phyloP scores from a whole-genome alignment of 805 yeast species.

The Aciculoconidium aculeatum region DNA sequence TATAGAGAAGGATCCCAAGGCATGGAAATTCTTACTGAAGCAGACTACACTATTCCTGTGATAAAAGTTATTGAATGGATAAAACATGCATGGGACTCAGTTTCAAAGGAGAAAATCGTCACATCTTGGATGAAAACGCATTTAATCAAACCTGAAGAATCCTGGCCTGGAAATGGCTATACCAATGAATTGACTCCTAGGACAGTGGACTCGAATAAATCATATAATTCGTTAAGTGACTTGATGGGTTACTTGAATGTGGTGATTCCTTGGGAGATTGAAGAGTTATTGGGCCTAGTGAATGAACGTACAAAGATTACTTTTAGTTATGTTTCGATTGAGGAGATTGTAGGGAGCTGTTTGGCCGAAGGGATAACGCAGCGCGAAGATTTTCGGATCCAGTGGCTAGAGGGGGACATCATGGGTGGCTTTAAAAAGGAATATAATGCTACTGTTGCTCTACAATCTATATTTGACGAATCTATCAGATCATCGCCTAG shows the following conservation, averaged over 20 bases:
- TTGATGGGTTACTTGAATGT: conserved; percentile 46
- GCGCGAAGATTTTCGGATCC: no score
- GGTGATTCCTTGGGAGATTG: conserved; percentile 52
- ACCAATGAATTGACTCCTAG: no score
- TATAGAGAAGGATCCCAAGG: conserved; percentile 6
- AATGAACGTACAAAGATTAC: conserved; percentile 38
- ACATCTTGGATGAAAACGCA: conserved; percentile 32
- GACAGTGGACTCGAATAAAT: conserved; percentile 17
- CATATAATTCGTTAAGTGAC: conserved; percentile 38
- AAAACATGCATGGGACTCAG: conserved; percentile 48
- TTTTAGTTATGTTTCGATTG: conserved; percentile 48
- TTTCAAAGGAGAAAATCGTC: conserved; percentile 26
- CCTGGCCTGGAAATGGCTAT: conserved; percentile 19
- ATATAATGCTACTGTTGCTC: no score
- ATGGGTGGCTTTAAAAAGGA: no score
- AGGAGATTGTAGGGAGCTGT: conserved; percentile 57
- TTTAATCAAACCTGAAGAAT: conserved; percentile 19
- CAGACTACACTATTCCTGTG: conserved; percentile 44
- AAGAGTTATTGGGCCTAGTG: conserved; percentile 46
- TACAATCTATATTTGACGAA: no score
- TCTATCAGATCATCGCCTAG: no score
- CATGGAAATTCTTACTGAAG: conserved; percentile 30
- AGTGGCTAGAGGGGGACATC: conserved; percentile 28
- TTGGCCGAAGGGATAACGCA: no score
- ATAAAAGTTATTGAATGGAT: conserved; percentile 55